These are phyloP conservation scores for Golubevia pallescens DNA, from an alignment of 1,284 basidiomycete species.

Conservation along the genomic window DNA sequence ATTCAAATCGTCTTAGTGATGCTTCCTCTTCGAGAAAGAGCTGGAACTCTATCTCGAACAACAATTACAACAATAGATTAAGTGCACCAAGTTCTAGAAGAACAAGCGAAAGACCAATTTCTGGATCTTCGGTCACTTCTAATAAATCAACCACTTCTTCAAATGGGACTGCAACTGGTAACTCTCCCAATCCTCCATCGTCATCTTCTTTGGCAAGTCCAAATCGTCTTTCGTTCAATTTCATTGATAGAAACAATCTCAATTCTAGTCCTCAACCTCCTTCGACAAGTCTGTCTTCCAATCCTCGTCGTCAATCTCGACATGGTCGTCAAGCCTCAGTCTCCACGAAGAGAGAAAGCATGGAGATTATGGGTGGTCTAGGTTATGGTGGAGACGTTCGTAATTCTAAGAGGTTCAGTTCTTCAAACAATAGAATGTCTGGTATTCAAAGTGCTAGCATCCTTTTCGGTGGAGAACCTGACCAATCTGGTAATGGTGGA, in stretches of 20 bases:
- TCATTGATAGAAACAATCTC: neutral
- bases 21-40: constrained; percentile 5
- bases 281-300: constrained; percentile 9
- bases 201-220: constrained; percentile 9
- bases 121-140: constrained; percentile 6
- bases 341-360: constrained; percentile 46
- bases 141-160: constrained; percentile 11
- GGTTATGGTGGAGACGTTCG: constrained; percentile 12
- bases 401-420: constrained; percentile 20
- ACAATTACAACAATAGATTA: constrained; percentile 5
- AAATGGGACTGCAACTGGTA: constrained; percentile 14
- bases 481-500: neutral
- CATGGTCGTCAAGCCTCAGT: constrained; percentile 43
- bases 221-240: neutral
- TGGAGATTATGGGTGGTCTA: constrained; percentile 55
- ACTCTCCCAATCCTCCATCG: constrained; percentile 7
- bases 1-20: neutral
- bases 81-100: constrained; percentile 21
- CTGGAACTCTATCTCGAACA: constrained; percentile 5
- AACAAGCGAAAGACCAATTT: constrained; percentile 23
- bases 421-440: constrained; percentile 22
- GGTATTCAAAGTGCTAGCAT: constrained; percentile 35
- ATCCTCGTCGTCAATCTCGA: constrained; percentile 31
- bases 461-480: constrained; percentile 24
- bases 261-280: neutral